These are phyloP conservation scores for Zasmidium angulare DNA, from an alignment of 2,329 filamentous ascomycete species.

Conservation along the genomic window DNA sequence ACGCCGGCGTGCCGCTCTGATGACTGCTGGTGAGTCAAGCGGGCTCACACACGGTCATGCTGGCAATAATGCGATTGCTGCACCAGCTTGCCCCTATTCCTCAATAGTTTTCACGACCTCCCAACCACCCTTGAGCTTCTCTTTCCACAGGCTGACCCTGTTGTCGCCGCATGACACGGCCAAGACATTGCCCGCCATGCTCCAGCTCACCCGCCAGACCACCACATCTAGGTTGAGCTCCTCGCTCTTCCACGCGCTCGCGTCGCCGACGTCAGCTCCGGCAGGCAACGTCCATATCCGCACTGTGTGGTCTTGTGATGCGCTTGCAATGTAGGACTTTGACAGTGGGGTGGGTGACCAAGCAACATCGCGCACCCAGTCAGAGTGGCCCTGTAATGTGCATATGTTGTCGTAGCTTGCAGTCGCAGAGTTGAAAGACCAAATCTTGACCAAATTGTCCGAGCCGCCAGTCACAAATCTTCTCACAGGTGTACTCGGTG, in stretches of 20 bases:
- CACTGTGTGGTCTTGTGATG: constrained; percentile 94
- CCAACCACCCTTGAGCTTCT: constrained; percentile 95
- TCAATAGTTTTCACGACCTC: constrained; percentile 96
- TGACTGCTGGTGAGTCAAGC: neutral
- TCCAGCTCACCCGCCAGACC: constrained; percentile 97
- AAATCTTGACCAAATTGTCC: constrained; percentile 92
- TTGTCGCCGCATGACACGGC: constrained; percentile 94
- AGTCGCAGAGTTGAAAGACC: constrained; percentile 67
- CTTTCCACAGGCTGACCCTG: constrained; percentile 97
- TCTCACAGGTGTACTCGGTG: constrained; percentile 56
- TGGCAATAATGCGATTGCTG: neutral
- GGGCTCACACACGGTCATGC: neutral
- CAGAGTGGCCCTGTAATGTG: constrained; percentile 77
- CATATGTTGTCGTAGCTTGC: constrained; percentile 43
- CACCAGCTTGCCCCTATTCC: constrained; percentile 26
- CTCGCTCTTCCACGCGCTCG: constrained; percentile 79
- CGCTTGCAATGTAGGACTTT: constrained; percentile 94
- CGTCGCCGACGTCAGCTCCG: constrained; percentile 38
- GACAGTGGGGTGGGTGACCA: constrained; percentile 95
- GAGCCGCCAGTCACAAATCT: constrained; percentile 93
- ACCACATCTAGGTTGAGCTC: constrained; percentile 83
- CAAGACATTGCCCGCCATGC: constrained; percentile 91
- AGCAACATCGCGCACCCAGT: constrained; percentile 97
- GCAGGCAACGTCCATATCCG: constrained; percentile 79
- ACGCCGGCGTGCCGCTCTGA: neutral